phyloP scores from a whole-genome alignment of 2,329 filamentous ascomycete species.

The Cladobotryum protrusum region DNA sequence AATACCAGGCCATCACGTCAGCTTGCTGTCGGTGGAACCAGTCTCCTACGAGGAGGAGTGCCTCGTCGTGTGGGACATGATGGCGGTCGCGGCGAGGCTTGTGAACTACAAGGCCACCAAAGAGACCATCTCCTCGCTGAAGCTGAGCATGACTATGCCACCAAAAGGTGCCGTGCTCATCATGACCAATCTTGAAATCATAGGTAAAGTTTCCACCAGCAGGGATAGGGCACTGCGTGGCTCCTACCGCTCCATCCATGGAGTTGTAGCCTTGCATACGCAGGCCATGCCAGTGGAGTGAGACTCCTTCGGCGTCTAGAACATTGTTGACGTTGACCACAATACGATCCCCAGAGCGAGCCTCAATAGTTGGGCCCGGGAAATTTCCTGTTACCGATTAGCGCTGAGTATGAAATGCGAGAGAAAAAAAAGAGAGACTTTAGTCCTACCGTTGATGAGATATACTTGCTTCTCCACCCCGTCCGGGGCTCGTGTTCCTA shows the following conservation, averaged over 20 bases:
- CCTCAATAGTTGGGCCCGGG: conserved; percentile 63
- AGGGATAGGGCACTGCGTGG: conserved; percentile 45
- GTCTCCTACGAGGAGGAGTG: conserved; percentile 45
- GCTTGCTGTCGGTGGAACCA: conserved; percentile 34
- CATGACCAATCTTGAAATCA: conserved; percentile 46
- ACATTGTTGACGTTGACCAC: conserved; percentile 60
- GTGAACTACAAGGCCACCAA: conserved; percentile 53
- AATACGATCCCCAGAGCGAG: conserved; percentile 65
- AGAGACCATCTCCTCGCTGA: conserved; percentile 47
- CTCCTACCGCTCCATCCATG: conserved; percentile 55
- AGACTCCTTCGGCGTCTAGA: conserved; percentile 54
- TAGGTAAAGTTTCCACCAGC: conserved; percentile 50
- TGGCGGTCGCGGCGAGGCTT: conserved; percentile 31
- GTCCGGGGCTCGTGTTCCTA: conserved; percentile 14
- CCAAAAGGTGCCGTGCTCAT: conserved; percentile 51
- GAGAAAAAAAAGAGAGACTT: neutral
- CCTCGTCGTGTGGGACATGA: conserved; percentile 40
- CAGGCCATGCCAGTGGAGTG: conserved; percentile 68
- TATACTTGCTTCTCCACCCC: conserved; percentile 21
- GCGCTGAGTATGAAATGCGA: neutral
- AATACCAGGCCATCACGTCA: conserved; percentile 25
- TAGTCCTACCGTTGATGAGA: conserved; percentile 20
- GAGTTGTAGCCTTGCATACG: conserved; percentile 65
- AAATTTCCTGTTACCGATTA: conserved; percentile 41
- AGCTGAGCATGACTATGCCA: conserved; percentile 54